Evolutionary conservation across 768 basidiomycete species (phyloP).

Genomic region (Mycena rebaudengoi): DNA sequence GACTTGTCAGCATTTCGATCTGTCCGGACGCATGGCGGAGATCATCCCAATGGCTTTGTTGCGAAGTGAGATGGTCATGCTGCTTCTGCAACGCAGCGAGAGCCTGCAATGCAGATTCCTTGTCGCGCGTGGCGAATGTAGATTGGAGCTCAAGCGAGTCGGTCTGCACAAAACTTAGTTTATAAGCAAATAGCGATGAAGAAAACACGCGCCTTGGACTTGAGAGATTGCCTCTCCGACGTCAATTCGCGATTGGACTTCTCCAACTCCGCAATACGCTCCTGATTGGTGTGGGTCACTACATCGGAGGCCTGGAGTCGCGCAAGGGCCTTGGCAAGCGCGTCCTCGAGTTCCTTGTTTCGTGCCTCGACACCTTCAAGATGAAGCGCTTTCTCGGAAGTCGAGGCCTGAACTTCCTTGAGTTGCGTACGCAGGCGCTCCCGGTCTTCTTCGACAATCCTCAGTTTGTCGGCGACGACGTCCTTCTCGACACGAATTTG

Average conservation of each 20-base stretch:
- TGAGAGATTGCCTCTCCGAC: slow-evolving; percentile 65
- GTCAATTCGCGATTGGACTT: slow-evolving; percentile 61
- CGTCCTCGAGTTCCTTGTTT: slow-evolving; percentile 74
- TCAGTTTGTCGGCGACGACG: slow-evolving; percentile 67
- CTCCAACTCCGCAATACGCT: slow-evolving; percentile 71
- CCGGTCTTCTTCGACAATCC: slow-evolving; percentile 68
- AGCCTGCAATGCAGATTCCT: slow-evolving; percentile 61
- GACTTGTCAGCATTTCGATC: slow-evolving; percentile 69
- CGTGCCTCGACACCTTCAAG: slow-evolving; percentile 55
- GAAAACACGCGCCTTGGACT: slow-evolving; percentile 61
- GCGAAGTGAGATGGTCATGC: slow-evolving; percentile 63
- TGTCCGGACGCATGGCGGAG: slow-evolving; percentile 76
- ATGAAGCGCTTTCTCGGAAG: slow-evolving; percentile 55
- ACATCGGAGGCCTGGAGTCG: slow-evolving; percentile 80
- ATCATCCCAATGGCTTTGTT: slow-evolving; percentile 84
- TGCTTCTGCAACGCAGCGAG: slow-evolving; percentile 65
- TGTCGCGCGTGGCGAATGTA: slow-evolving; percentile 67
- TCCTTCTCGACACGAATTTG: slow-evolving; percentile 88
- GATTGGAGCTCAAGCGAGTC: slow-evolving; percentile 68
- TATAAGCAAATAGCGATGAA: not conserved
- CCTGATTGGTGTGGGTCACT: slow-evolving; percentile 64
- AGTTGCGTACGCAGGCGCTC: slow-evolving; percentile 65
- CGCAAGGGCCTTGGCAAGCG: slow-evolving; percentile 75
- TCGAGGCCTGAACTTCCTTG: slow-evolving; percentile 59
- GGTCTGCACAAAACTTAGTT: slow-evolving; percentile 49